Evolutionary conservation across 768 basidiomycete genomes (phyloP), one percentile per base, ranked within the genome.

Genomic region (Cystobasidium onofrii): DNA sequence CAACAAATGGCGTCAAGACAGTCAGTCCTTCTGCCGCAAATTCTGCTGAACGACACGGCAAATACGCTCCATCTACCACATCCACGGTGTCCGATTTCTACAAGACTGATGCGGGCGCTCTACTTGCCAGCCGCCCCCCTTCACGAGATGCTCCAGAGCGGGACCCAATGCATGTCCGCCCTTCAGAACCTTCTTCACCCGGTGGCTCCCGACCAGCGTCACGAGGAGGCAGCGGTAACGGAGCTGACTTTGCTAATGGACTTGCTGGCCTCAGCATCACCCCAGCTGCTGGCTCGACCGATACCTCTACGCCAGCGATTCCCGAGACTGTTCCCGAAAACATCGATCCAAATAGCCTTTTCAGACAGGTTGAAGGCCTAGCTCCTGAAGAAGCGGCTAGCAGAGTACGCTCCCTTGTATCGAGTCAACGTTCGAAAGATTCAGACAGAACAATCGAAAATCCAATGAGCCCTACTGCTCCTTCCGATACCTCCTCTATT

Each of bases 81-180:
- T 41, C 36, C 9, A 64, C 63, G 2, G 63, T 64, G 33, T 64
- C 63, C 17, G 63, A 64, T 25, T 64, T 41, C 43, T 46, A 46
- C 34, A 46, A 64, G 6, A 64, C 20, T 1, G 29, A 50, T 34
- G 73, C 73, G 27, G 41, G 55, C 18, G 65, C 73, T 20, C 61
- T 75, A 12, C 50, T 75, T 20, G 62, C 66, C 41, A 43, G 31
- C 2, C 71, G 60, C 4, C 64, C 67, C 36, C 74, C 74, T 29
- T 46, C 70, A 33, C 70, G 46, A 9, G 74, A 75, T 46, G 74
- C 74, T 1, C 34, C 39, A 18, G 74, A 75, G 57, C 29, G 74
- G 27, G 74, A 75, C 31, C 74, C 74, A 1, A 75, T 70, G 74
- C 54, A 74, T 39, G 17, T n/a, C 15, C 39, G 64, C 4, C 64